phyloP scores from a whole-genome alignment of 306 rosid species.

The Quercus engelmannii region DNA sequence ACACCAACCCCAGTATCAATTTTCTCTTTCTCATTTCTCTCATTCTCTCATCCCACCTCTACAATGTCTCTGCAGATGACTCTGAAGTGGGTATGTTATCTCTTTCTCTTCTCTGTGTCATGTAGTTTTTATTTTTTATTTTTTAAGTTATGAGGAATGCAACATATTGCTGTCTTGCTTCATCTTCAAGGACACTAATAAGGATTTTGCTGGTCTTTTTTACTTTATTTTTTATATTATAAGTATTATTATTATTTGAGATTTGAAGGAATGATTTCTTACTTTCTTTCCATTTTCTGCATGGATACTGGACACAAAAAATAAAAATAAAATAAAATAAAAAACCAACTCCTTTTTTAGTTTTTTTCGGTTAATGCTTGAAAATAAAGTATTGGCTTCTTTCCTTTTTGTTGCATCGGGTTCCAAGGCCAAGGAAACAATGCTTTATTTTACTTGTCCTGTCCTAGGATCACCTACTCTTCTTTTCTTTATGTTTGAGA shows the following conservation, averaged over 20 bases:
- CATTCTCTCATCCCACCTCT: constrained; percentile 20
- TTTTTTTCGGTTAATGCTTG: not conserved
- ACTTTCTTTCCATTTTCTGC: not conserved
- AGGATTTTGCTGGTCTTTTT: not conserved
- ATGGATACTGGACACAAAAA: not conserved
- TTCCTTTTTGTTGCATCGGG: not conserved
- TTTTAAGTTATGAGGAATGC: not conserved
- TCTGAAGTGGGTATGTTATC: constrained; percentile 44
- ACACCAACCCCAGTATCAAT: constrained; percentile 13
- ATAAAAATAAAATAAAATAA: not conserved
- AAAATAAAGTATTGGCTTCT: constrained; percentile 14
- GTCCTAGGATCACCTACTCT: not conserved
- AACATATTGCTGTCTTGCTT: not conserved
- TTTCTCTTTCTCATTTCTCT: constrained; percentile 18
- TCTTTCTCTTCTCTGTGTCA: not conserved
- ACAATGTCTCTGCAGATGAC: constrained; percentile 27
- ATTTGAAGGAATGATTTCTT: not conserved
- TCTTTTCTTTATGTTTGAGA: constrained; percentile 14
- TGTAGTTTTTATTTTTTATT: not conserved
- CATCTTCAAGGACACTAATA: not conserved
- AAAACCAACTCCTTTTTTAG: not conserved
- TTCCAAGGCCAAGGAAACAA: not conserved
- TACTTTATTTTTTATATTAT: not conserved
- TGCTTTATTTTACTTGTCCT: not conserved
- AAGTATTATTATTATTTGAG: not conserved